Evolutionary conservation across 1,139 yeast genomes (phyloP), one percentile per base, ranked within the genome.

Genomic region (Scheffersomyces parashehatae): DNA sequence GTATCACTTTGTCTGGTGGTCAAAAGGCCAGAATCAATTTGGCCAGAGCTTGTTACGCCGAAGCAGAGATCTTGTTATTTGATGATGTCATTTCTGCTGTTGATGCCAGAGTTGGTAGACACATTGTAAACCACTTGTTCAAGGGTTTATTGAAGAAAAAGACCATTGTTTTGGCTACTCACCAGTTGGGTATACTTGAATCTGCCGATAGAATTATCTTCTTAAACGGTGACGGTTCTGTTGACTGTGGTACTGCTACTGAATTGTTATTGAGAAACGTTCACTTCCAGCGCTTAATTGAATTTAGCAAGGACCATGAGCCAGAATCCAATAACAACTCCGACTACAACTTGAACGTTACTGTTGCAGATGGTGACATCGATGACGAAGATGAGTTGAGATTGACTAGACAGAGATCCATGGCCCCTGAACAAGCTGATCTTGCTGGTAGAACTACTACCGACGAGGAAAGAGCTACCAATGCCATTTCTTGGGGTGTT

Each of bases 51-150:
- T 66, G 63, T 37, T 70, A 70, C 52, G 58, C 72, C 8, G 56
- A 62, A 36, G 59, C 68, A 4, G 62, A 63, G 14, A 62, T 68
- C 9, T 56, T 67, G 28, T 58, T 70, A 34, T 60, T 70, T 41
- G 76, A 70, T 51, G 76, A 70, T 53, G 75, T 70, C n/a, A 64
- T 70, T 35, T 60, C 68, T 44, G 76, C 75, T 5, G 76, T 70
- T 36, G 76, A 70, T 49, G 60, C 75, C 4, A 59, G 67, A 48
- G 75, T 70, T 38, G 76, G 72, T 36, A 64, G 58, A 41, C 73
- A 68, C 48, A 70, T 70, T 40, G 64, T 69, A 36, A 58, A 59
- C 43, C 53, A 65, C 45, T 65, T 69, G 40, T 64, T 70, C 50
- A 54, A 59, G 41, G 72, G 65, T 2, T 52, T 66, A 24, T 57